Base-by-base conservation (phyloP, 148 eudicot species). In the Heliamphora exappendiculata region DNA sequence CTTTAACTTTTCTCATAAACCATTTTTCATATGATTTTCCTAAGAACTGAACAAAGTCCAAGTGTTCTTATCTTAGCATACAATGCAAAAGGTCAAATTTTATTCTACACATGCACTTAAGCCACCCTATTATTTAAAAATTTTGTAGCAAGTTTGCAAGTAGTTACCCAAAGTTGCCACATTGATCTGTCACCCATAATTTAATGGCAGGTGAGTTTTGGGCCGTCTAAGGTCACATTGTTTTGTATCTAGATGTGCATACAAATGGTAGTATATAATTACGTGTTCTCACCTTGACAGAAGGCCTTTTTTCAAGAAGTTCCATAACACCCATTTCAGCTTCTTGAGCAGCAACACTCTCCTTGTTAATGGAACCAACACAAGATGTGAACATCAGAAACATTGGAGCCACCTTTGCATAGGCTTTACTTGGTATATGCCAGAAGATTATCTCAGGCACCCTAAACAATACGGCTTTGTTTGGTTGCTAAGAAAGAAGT, bases 381-480 rank as follows among this genome's bases (percentile, higher is more conserved):
- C 98, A 94, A 55, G 74, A 86, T 20, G 81, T 79, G 0, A n/a
- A 65, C 20, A 45, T 28, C 37, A 36, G 44, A 62, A 76, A 82
- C 50, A 65, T 81, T 26, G 92, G 96, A 58, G 98, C 91, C 74
- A 90, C 93, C 31, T 75, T 67, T 20, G 78, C 73, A 66, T 90
- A 94, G 50, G 91, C 93, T 81, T 62, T 80, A 76, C 91, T 90
- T 36, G 97, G 97, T 79, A 94, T 94, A 80, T 94, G 98, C 97
- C 97, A 94, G 82, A 94, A 91, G 54, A 94, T 78, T 75, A 94
- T 83, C 81, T 94, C 98, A 66, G 98, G 97, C 64, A 91, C 87
- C 85, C 98, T 93, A 85, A 55, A 45, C 26, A 70, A 45, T 50
- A 70, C 55, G 16, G 67, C 64, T 29, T 4, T 49, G 33, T 53